Percentiles rank a stretch among this genome's conserved stretches.
Conservation (phyloP, 140 eudicot species). For the Cichorium intybus region DNA sequence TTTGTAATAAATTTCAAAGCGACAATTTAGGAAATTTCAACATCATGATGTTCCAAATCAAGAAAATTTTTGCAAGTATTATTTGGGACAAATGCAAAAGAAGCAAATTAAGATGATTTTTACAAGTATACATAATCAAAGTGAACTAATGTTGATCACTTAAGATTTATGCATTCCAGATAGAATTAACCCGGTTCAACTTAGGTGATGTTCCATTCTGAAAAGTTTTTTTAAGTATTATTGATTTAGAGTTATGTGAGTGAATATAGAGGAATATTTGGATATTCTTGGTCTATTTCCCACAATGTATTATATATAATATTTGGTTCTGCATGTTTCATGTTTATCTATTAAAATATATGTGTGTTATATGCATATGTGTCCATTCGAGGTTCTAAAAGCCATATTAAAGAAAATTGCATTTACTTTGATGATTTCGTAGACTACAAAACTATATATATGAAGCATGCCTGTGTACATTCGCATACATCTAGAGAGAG, state of each 20-base stretch:
- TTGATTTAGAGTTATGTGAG: not conserved
- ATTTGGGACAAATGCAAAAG: not conserved
- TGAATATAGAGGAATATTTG: conserved; percentile 7
- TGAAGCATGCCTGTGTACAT: not conserved
- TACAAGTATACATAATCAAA: too few species aligned
- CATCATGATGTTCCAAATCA: too few species aligned
- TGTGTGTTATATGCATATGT: not conserved
- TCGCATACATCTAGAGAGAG: not conserved
- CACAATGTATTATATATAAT: not conserved
- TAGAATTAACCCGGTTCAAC: too few species aligned
- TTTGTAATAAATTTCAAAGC: too few species aligned
- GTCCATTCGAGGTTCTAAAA: conserved; percentile 37
- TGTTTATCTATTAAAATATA: not conserved
- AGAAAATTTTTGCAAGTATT: too few species aligned
- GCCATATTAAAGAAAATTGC: conserved; percentile 21
- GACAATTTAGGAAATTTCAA: too few species aligned
- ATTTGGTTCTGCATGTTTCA: not conserved
- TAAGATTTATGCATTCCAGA: too few species aligned
- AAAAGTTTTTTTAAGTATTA: too few species aligned
- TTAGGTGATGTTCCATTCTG: too few species aligned
- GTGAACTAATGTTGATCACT: too few species aligned
- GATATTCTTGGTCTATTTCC: conserved; percentile 5
- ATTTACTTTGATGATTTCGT: conserved; percentile 2
- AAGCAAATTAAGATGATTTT: not conserved
- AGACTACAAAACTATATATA: not conserved